Conservation (phyloP, 768 basidiomycete species). For the Ramaria rubella region DNA sequence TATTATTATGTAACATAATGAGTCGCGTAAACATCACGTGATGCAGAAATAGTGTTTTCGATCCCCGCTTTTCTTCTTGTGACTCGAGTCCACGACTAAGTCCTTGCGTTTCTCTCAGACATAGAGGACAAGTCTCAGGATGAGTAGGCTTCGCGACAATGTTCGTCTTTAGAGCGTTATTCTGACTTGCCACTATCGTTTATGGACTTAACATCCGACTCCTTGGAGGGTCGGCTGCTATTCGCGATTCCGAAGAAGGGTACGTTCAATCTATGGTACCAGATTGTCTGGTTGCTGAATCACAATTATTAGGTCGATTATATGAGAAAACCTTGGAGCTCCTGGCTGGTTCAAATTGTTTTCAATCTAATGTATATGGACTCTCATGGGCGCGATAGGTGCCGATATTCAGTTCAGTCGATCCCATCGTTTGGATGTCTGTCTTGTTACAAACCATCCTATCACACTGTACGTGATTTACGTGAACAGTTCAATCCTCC, state of each 20-base stretch:
- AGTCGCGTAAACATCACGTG: no score
- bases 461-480: slow-evolving; percentile 75
- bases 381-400: slow-evolving; percentile 40
- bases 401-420: slow-evolving; percentile 94
- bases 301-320: slow-evolving; percentile 55
- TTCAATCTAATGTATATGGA: neutral
- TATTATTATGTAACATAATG: no score
- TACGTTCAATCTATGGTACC: slow-evolving; percentile 5
- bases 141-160: neutral
- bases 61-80: neutral
- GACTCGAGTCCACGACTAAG: no score
- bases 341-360: slow-evolving; percentile 53
- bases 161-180: neutral
- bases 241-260: slow-evolving; percentile 99
- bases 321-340: slow-evolving; percentile 86
- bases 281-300: neutral
- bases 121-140: no score
- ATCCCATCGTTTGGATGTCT: slow-evolving; percentile 83
- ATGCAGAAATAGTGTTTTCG: neutral
- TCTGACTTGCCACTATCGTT: neutral
- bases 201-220: slow-evolving; percentile 35
- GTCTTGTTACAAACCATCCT: slow-evolving; percentile 86
- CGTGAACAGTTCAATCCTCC: neutral
- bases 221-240: slow-evolving; percentile 76
- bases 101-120: no score